Percentiles rank a stretch among this genome's conserved stretches.
These are phyloP conservation scores for Lipomyces chichibuensis DNA, from an alignment of 805 yeast genomes.

Conservation along the genomic window DNA sequence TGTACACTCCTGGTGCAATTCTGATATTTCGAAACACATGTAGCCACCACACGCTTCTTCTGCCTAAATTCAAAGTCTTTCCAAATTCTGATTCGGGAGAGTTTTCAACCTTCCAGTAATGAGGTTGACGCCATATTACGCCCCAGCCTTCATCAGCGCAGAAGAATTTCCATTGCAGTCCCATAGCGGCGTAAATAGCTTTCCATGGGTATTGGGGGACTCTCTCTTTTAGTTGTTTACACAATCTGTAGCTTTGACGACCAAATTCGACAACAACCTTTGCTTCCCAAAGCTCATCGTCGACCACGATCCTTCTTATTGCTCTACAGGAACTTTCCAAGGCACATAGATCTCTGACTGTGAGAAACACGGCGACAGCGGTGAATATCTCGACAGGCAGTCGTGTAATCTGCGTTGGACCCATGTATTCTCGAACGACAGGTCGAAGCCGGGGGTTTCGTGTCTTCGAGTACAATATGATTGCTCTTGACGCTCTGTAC, in stretches of 20 bases:
- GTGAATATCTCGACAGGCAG: slow-evolving; percentile 24
- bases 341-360: slow-evolving; percentile 11
- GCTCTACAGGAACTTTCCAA: slow-evolving; percentile 8
- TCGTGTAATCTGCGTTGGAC: slow-evolving; percentile 11
- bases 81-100: slow-evolving; percentile 21
- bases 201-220: slow-evolving; percentile 12
- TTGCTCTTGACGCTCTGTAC: background rate
- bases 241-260: slow-evolving; percentile 17
- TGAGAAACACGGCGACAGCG: slow-evolving; percentile 6
- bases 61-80: slow-evolving; percentile 15
- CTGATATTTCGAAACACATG: slow-evolving; percentile 26
- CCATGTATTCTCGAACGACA: slow-evolving; percentile 5
- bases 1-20: slow-evolving; percentile 28
- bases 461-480: background rate
- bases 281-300: slow-evolving; percentile 22
- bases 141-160: slow-evolving; percentile 35
- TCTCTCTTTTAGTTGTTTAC: slow-evolving; percentile 7
- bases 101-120: slow-evolving; percentile 16
- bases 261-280: slow-evolving; percentile 21
- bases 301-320: slow-evolving; percentile 11
- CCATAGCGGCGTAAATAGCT: slow-evolving; percentile 18
- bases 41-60: slow-evolving; percentile 25
- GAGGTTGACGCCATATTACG: slow-evolving; percentile 27
- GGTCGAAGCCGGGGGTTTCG: background rate
- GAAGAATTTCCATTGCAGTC: slow-evolving; percentile 26